phyloP scores from a whole-genome alignment of 148 eudicot genomes.

The Cornus suecica region DNA sequence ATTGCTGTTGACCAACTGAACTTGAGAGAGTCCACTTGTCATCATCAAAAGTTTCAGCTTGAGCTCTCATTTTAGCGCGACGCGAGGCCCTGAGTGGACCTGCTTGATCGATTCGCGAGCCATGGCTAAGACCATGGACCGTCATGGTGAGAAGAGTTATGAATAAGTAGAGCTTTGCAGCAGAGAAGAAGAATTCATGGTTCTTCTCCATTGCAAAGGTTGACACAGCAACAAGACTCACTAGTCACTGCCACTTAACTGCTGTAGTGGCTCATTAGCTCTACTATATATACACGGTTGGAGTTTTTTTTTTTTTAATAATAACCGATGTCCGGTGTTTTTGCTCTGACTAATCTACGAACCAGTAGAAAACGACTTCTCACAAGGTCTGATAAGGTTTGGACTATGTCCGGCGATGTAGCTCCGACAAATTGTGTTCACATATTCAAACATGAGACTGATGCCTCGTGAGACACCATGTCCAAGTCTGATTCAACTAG shows the following conservation, averaged over 20 bases:
- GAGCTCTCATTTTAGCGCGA: slow-evolving; percentile 11
- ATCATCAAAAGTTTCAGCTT: background rate
- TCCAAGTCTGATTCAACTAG: too few species aligned
- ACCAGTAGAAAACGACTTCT: too few species aligned
- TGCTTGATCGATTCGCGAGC: slow-evolving; percentile 16
- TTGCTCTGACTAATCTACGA: too few species aligned
- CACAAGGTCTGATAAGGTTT: too few species aligned
- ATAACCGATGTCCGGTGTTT: too few species aligned
- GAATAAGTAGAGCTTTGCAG: background rate
- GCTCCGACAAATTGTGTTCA: too few species aligned
- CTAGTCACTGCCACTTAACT: background rate
- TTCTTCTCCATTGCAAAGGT: slow-evolving; percentile 21
- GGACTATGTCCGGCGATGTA: too few species aligned
- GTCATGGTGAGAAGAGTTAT: background rate
- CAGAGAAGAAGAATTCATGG: background rate
- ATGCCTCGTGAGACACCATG: too few species aligned
- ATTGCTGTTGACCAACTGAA: too few species aligned
- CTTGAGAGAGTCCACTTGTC: background rate
- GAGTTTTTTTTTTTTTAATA: too few species aligned
- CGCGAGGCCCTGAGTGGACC: slow-evolving; percentile 17
- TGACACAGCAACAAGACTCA: background rate
- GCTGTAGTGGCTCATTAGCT: background rate
- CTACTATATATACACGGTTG: too few species aligned
- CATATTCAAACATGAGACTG: too few species aligned
- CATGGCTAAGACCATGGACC: slow-evolving; percentile 6